Base-by-base conservation (phyloP, 495 filamentous ascomycete species). In the Friedmanniomyces simplex region DNA sequence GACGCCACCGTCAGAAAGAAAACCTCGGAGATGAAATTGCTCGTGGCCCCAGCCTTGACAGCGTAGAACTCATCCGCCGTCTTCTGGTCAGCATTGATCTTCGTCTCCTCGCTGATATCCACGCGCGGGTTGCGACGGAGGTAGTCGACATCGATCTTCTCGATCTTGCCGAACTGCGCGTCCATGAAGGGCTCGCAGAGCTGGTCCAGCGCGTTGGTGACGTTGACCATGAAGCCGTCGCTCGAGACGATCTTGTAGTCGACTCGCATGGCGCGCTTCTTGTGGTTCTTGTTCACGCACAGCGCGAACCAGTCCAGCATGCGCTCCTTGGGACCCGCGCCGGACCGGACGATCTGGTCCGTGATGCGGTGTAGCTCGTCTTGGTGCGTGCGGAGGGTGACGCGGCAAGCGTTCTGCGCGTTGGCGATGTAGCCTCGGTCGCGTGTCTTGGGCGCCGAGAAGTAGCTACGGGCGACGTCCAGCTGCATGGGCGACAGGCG, bases 151-250 rank as follows among this genome's bases (percentile, higher is more conserved):
- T 98, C 89, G 56, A 97, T 91, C 47, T 83, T 80, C 56, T 87
- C 86, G 50, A 89, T 79, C 75, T 96, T 96, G 34, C 88, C 87
- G 69, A 96, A 97, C 0, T 79, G 83, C 30, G 83, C 77, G 72
- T 98, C 91, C 90, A 97, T 96, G 71, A 98, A 96, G 0, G 93
- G 93, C 57, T 95, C 88, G 62, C 90, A 98, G 7, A 98, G 75
- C 50, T 82, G 84, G 66, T 95, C 93, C 14, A 98, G 73, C 1
- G 51, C 46, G 18, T 86, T 86, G 0, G 91, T 96, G n/a, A 96
- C 74, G 63, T 97, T 98, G 64, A 96, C 82, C 89, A 97, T 94
- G 67, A 98, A 96, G 0, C 88, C 93, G 71, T 98, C 93, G 0
- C 88, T 89, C 0, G 93, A 89, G 7, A 96, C 84, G 18, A 82